Evolutionary conservation across 176 grass and related monocot genomes (phyloP).

Genomic region (Phoenix roebelenii): DNA sequence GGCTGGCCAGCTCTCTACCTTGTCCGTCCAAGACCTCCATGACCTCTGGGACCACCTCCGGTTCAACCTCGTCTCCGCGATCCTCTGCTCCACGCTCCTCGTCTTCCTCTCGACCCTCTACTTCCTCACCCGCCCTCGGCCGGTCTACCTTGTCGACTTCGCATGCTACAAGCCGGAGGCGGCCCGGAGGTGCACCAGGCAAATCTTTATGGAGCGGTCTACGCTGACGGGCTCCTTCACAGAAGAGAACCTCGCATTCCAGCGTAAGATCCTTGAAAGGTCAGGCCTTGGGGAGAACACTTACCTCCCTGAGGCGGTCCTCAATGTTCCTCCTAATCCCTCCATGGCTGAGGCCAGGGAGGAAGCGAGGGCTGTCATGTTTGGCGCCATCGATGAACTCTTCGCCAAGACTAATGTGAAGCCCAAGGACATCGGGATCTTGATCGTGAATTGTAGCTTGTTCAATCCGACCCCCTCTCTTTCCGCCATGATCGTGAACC

Average conservation of each 20-base stretch:
- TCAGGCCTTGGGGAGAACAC: conserved; percentile 3
- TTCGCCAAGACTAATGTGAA: conserved; percentile 1
- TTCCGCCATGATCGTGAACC: conserved; percentile 10
- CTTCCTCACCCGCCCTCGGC: conserved; percentile 5
- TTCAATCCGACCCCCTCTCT: conserved; percentile 7
- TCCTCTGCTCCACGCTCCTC: conserved; percentile 12
- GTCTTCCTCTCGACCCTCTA: conserved; percentile 13
- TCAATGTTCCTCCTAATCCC: background rate
- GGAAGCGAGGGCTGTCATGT: conserved; percentile 5
- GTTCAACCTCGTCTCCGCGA: conserved; percentile 7
- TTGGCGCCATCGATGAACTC: conserved; percentile 6
- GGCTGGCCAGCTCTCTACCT: conserved; percentile 1
- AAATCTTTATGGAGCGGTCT: conserved; percentile 8
- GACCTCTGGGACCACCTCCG: conserved; percentile 9
- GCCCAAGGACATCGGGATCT: conserved; percentile 14
- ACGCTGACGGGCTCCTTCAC: conserved; percentile 1
- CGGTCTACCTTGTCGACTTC: conserved; percentile 3
- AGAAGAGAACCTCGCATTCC: conserved; percentile 3
- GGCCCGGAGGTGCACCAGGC: conserved; percentile 2
- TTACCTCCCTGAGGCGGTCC: conserved; percentile 8
- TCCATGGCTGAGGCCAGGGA: conserved; percentile 2
- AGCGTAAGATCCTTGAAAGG: conserved; percentile 13
- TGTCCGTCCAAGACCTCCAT: conserved; percentile 3
- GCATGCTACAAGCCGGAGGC: conserved; percentile 5
- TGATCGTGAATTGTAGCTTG: conserved; percentile 6